phyloP scores from a whole-genome alignment of 495 filamentous ascomycete genomes.

The Xylaria nigripes region DNA sequence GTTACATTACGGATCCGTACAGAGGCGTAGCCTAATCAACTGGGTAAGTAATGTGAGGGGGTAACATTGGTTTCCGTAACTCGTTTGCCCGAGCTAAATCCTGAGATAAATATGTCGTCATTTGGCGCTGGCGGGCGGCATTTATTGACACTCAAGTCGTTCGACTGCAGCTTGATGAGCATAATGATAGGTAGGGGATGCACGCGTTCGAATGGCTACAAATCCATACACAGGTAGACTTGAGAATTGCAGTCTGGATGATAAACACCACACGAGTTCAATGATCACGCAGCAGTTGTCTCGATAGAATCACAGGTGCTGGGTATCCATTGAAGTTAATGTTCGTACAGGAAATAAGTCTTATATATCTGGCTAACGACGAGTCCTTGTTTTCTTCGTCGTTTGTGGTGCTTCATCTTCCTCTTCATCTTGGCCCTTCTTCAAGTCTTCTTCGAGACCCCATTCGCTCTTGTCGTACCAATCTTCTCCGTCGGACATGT shows the following conservation, averaged over 20 bases:
- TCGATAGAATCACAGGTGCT: slow-evolving; percentile 4
- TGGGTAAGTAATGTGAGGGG: too few species aligned
- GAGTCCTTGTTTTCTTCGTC: slow-evolving; percentile 66
- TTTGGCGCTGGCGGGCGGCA: neutral
- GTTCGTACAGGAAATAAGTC: slow-evolving; percentile 1
- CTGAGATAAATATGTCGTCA: slow-evolving; percentile 6
- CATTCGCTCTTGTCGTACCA: slow-evolving; percentile 92
- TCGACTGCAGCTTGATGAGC: neutral
- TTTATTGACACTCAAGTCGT: neutral
- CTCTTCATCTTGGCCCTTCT: slow-evolving; percentile 88
- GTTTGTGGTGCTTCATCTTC: slow-evolving; percentile 68
- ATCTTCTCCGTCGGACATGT: slow-evolving; percentile 86
- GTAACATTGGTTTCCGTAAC: neutral
- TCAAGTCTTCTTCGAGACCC: slow-evolving; percentile 74
- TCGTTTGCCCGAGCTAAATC: neutral
- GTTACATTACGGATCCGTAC: too few species aligned
- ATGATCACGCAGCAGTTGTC: neutral
- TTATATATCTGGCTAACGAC: slow-evolving; percentile 30
- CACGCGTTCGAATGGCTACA: neutral
- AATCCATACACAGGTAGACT: neutral
- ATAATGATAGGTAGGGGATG: neutral
- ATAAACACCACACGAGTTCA: neutral
- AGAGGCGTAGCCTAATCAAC: too few species aligned
- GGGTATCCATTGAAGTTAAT: slow-evolving; percentile 10
- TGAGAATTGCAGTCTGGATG: neutral